Evolutionary conservation across 108 stramenopile species (phyloP).

Genomic region (Skeletonema marinoi): DNA sequence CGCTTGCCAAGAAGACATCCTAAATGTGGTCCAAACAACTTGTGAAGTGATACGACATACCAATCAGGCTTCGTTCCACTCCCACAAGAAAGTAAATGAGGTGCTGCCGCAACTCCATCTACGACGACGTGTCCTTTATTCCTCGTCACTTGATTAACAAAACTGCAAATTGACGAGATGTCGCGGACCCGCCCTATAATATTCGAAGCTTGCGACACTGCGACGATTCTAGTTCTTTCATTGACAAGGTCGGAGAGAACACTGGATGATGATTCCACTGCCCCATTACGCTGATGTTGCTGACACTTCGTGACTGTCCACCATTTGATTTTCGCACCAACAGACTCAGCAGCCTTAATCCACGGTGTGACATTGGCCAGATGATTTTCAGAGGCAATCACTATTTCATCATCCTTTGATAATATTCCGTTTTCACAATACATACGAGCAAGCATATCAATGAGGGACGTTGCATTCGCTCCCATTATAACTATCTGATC

Average conservation of each 20-base stretch:
- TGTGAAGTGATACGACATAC: constrained; percentile 82
- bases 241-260: constrained; percentile 54
- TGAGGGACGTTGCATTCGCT: constrained; percentile 71
- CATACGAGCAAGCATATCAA: constrained; percentile 52
- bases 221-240: constrained; percentile 61
- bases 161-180: constrained; percentile 35
- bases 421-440: constrained; percentile 45
- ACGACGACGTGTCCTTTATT: constrained; percentile 68
- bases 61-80: constrained; percentile 55
- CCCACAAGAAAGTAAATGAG: constrained; percentile 59
- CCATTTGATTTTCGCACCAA: constrained; percentile 63
- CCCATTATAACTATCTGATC: constrained; percentile 53
- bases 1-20: constrained; percentile 60
- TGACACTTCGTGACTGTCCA: constrained; percentile 45
- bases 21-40: constrained; percentile 83
- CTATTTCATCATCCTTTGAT: constrained; percentile 59
- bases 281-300: not conserved
- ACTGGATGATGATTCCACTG: constrained; percentile 10
- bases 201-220: constrained; percentile 82
- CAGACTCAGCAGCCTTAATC: constrained; percentile 50
- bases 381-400: constrained; percentile 85
- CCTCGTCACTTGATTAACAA: constrained; percentile 37
- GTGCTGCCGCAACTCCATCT: constrained; percentile 86
- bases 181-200: constrained; percentile 74
- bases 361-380: constrained; percentile 81